A percentile compares a stretch with the other conserved stretches of the same genome.
Conservation (phyloP, 139 green algal genomes). For the Picochlorum sp. region DNA sequence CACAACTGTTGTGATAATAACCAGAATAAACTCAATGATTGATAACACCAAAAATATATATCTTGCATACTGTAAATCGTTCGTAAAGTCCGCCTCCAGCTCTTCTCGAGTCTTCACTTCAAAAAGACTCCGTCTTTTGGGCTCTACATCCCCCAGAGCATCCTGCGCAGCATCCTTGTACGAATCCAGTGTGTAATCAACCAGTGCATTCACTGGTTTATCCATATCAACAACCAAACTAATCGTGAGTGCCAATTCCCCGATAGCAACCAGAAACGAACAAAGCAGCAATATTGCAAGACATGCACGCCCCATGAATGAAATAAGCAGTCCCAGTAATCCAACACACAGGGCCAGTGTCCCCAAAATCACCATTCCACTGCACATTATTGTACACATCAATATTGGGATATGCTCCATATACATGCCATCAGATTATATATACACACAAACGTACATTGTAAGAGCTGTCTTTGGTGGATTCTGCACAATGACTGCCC, state of each 20-base stretch:
- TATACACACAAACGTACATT: constrained; percentile 19
- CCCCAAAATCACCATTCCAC: constrained; percentile 30
- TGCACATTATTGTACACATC: constrained; percentile 4
- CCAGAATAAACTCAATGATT: constrained; percentile 16
- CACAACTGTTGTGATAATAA: constrained; percentile 19
- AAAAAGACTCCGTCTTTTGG: background rate
- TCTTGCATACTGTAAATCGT: constrained; percentile 8
- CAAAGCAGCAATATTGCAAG: constrained; percentile 27
- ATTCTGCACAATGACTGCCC: constrained; percentile 25
- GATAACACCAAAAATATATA: constrained; percentile 19
- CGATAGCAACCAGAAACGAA: constrained; percentile 20
- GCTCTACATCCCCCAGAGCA: background rate
- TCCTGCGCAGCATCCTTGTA: background rate
- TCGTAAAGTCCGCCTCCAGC: background rate
- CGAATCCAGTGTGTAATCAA: background rate
- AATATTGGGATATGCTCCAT: background rate
- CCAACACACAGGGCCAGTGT: constrained; percentile 5
- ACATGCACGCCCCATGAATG: constrained; percentile 9
- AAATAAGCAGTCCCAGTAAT: constrained; percentile 23
- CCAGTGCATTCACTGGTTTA: constrained; percentile 11
- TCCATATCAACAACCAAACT: constrained; percentile 23
- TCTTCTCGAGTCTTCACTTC: constrained; percentile 1
- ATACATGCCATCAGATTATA: background rate
- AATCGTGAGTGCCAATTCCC: constrained; percentile 26
- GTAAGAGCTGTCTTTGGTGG: constrained; percentile 28